A percentile compares a stretch with the other conserved stretches of the same genome.
Conservation (phyloP, 495 filamentous ascomycete genomes). For the Podospora pseudocomata region DNA sequence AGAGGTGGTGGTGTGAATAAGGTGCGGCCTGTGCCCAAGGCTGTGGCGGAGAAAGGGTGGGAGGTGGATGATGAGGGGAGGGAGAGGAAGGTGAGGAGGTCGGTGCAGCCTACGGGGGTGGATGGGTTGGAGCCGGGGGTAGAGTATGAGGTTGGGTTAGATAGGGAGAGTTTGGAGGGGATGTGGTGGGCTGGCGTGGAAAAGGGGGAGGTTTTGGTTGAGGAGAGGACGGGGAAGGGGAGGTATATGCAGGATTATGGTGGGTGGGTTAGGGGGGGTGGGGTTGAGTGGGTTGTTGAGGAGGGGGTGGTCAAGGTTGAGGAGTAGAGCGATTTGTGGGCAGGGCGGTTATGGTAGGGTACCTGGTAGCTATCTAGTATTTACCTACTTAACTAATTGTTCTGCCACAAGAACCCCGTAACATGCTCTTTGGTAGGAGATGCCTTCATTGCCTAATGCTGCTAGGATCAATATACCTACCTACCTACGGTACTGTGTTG, state of each 20-base stretch:
- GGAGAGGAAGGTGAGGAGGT: background rate
- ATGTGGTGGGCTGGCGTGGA: background rate
- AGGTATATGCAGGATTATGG: conserved; percentile 1
- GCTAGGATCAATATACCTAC: too few species aligned
- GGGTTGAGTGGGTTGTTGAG: background rate
- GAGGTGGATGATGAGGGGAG: background rate
- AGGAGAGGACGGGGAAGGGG: background rate
- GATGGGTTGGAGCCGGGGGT: conserved; percentile 1
- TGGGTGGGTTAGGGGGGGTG: background rate
- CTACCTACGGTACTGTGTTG: too few species aligned
- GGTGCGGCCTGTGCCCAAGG: background rate
- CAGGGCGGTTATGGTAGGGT: too few species aligned
- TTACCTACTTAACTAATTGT: too few species aligned
- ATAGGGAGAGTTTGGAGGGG: background rate
- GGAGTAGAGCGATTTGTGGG: background rate
- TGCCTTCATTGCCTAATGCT: too few species aligned
- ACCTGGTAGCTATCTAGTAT: too few species aligned
- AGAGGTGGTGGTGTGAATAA: background rate
- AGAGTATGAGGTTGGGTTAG: background rate
- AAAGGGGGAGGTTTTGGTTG: background rate
- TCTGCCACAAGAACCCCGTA: too few species aligned
- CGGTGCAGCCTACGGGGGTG: background rate
- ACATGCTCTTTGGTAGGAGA: too few species aligned
- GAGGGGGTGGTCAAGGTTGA: background rate
- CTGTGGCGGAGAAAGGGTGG: background rate